Percentiles rank a stretch among this genome's conserved stretches.
phyloP scores from a whole-genome alignment of 305 asterid species.

The Withania somnifera region DNA sequence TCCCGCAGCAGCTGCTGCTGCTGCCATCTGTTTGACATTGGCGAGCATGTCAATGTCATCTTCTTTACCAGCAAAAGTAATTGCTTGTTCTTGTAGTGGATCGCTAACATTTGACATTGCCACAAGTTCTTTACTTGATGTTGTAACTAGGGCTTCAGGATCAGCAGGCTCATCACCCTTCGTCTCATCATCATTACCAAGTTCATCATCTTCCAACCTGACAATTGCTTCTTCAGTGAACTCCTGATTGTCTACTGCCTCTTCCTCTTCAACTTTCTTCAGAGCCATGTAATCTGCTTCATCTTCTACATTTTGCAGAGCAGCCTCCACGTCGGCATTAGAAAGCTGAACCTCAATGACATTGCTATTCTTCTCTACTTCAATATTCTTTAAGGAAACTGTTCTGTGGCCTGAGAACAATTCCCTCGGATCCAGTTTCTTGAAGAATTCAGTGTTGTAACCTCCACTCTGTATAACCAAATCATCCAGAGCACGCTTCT shows the following conservation, averaged over 20 bases:
- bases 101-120: conserved; percentile 22
- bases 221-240: conserved; percentile 89
- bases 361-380: conserved; percentile 30
- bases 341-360: conserved; percentile 53
- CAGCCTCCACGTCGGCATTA: conserved; percentile 90
- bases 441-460: conserved; percentile 90
- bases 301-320: conserved; percentile 94
- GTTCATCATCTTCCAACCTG: conserved; percentile 86
- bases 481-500: conserved; percentile 93
- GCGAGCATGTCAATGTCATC: conserved; percentile 92
- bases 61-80: conserved; percentile 45
- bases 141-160: conserved; percentile 20
- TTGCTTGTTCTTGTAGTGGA: conserved; percentile 43
- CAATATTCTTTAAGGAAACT: conserved; percentile 26
- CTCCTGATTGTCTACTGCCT: conserved; percentile 98
- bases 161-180: conserved; percentile 60
- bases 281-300: conserved; percentile 99
- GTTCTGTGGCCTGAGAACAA: conserved; percentile 69
- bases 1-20: conserved; percentile 96
- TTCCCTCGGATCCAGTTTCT: conserved; percentile 91
- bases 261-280: conserved; percentile 97
- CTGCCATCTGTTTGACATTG: conserved; percentile 97
- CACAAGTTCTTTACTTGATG: conserved; percentile 29
- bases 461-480: conserved; percentile 96
- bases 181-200: conserved; percentile 73